Conservation (phyloP, 345 rosid species). For the Erysimum cheiranthoides region DNA sequence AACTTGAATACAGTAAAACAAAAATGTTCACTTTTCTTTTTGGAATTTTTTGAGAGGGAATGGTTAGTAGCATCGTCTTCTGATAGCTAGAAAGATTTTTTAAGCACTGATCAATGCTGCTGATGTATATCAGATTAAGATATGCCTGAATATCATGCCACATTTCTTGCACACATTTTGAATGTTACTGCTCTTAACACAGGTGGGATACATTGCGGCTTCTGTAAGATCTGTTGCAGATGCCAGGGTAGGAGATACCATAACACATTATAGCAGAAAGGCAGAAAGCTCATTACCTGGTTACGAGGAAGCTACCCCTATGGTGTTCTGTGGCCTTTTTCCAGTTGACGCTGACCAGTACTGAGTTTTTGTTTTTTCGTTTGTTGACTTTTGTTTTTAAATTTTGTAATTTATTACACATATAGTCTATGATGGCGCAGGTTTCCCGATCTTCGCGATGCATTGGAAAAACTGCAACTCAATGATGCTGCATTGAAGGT, state of each 20-base stretch:
- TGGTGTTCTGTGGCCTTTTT: slow-evolving; percentile 98
- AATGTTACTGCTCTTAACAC: slow-evolving; percentile 32
- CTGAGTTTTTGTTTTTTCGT: slow-evolving; percentile 35
- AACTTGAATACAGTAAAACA: background rate
- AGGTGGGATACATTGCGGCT: slow-evolving; percentile 98
- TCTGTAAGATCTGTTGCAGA: slow-evolving; percentile 95
- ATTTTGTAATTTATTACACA: slow-evolving; percentile 35
- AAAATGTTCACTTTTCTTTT: slow-evolving; percentile 10
- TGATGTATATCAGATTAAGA: slow-evolving; percentile 19
- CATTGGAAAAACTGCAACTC: slow-evolving; percentile 93
- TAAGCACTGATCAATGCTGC: slow-evolving; percentile 20
- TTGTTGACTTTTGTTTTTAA: slow-evolving; percentile 18
- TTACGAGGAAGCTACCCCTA: slow-evolving; percentile 97
- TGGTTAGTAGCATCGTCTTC: slow-evolving; percentile 15
- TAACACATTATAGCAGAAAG: slow-evolving; percentile 68
- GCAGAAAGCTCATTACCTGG: slow-evolving; percentile 89
- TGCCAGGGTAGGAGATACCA: slow-evolving; percentile 98
- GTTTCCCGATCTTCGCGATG: slow-evolving; percentile 94
- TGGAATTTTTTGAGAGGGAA: slow-evolving; percentile 7
- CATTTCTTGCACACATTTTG: slow-evolving; percentile 23
- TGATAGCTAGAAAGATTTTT: slow-evolving; percentile 26
- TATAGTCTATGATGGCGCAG: slow-evolving; percentile 52
- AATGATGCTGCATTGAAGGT: slow-evolving; percentile 99
- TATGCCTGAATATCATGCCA: slow-evolving; percentile 6
- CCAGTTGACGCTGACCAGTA: slow-evolving; percentile 99